Evolutionary conservation across 148 eudicot genomes (phyloP).

Genomic region (Camellia granthamiana): DNA sequence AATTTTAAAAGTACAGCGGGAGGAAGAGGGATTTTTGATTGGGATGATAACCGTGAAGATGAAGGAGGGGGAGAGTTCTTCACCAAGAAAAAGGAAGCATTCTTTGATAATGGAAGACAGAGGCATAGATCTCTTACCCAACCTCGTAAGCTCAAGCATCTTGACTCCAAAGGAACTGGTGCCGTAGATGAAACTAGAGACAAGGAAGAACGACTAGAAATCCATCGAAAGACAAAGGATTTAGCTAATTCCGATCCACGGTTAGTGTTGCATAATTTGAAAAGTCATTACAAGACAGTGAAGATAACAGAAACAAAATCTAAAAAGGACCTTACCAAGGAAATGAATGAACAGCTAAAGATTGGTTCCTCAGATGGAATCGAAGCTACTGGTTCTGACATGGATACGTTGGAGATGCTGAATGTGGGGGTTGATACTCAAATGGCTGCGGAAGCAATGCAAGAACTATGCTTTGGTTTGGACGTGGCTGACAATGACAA

Average conservation of each 20-base stretch:
- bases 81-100: constrained; percentile 54
- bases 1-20: constrained; percentile 25
- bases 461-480: constrained; percentile 46
- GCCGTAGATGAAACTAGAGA: background rate
- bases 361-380: constrained; percentile 21
- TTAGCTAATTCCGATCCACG: constrained; percentile 32
- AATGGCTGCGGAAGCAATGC: constrained; percentile 98
- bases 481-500: constrained; percentile 22
- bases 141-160: background rate
- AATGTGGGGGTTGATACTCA: constrained; percentile 81
- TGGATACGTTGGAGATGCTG: constrained; percentile 31
- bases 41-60: constrained; percentile 86
- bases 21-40: constrained; percentile 48
- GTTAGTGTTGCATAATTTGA: constrained; percentile 19
- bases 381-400: constrained; percentile 20
- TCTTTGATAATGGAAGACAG: constrained; percentile 34
- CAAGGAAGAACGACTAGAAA: background rate
- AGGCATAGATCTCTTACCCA: background rate
- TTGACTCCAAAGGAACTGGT: constrained; percentile 3
- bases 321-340: constrained; percentile 29
- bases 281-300: constrained; percentile 12
- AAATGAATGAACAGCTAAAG: constrained; percentile 34
- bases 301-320: constrained; percentile 13
- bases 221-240: constrained; percentile 22
- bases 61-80: constrained; percentile 94